A percentile compares a stretch with the other conserved stretches of the same genome.
phyloP scores from a whole-genome alignment of 2,329 filamentous ascomycete genomes.

The Dactylellina parvicollis region DNA sequence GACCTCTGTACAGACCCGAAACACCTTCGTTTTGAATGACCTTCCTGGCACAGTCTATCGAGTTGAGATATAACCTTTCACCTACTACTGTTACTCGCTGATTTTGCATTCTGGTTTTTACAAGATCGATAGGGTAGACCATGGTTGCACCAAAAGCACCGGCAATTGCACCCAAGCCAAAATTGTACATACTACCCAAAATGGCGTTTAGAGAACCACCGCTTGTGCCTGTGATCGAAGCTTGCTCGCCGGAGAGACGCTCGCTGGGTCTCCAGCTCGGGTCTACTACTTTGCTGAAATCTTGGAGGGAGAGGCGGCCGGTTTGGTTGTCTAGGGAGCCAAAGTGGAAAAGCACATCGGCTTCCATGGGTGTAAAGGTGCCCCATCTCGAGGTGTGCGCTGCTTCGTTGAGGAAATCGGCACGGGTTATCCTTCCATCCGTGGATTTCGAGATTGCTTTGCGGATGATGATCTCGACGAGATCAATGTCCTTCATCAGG shows the following conservation, averaged over 20 bases:
- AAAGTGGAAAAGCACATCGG: constrained; percentile 98
- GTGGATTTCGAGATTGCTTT: constrained; percentile 82
- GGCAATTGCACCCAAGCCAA: constrained; percentile 85
- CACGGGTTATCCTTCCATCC: constrained; percentile 91
- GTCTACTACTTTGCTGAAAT: constrained; percentile 96
- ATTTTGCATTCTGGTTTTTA: constrained; percentile 99
- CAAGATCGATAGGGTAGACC: constrained; percentile 98
- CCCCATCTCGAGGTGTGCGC: constrained; percentile 91
- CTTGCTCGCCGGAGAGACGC: constrained; percentile 62
- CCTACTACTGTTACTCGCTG: constrained; percentile 85
- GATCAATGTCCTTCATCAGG: constrained; percentile 95
- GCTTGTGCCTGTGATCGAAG: constrained; percentile 67
- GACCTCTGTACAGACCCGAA: constrained; percentile 89
- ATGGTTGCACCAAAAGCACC: constrained; percentile 99
- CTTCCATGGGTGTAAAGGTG: constrained; percentile 97
- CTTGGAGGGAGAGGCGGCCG: constrained; percentile 79
- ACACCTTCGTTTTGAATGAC: constrained; percentile 93
- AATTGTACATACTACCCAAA: constrained; percentile 75
- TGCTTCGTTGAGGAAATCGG: constrained; percentile 94
- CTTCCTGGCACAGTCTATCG: constrained; percentile 91
- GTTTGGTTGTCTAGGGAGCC: constrained; percentile 90
- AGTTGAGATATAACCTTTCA: constrained; percentile 94
- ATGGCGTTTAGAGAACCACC: constrained; percentile 63
- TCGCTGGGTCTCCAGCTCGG: constrained; percentile 79
- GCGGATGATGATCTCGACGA: constrained; percentile 91